phyloP scores from a whole-genome alignment of 176 grass and related monocot genomes.

The Oryza australiensis region DNA sequence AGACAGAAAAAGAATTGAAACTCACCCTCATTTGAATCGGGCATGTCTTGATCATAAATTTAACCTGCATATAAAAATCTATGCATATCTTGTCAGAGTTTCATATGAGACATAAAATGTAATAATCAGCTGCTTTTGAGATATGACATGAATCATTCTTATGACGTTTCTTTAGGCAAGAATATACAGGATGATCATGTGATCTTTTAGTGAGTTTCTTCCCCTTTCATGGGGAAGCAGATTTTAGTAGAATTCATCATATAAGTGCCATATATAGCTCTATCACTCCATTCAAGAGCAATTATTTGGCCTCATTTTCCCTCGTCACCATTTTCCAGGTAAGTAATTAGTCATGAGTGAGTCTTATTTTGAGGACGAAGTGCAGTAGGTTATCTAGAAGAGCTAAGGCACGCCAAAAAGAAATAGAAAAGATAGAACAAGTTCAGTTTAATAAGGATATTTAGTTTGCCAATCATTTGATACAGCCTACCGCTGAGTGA shows the following conservation, averaged over 20 bases:
- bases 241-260: not conserved
- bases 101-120: not conserved
- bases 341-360: not conserved
- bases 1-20: not conserved
- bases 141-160: not conserved
- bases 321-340: not conserved
- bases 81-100: conserved; percentile 28
- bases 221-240: not conserved
- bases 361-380: not conserved
- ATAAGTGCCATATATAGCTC: not conserved
- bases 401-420: not conserved
- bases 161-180: not conserved
- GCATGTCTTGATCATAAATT: conserved; percentile 59
- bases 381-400: not conserved
- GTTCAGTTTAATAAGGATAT: not conserved
- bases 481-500: not conserved
- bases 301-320: not conserved
- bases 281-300: not conserved
- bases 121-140: not conserved
- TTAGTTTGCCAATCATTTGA: not conserved
- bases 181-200: not conserved
- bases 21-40: conserved; percentile 70
- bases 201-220: not conserved
- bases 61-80: conserved; percentile 48
- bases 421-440: not conserved